Conservation (phyloP, 345 rosid genomes). For the Combretum micranthum region DNA sequence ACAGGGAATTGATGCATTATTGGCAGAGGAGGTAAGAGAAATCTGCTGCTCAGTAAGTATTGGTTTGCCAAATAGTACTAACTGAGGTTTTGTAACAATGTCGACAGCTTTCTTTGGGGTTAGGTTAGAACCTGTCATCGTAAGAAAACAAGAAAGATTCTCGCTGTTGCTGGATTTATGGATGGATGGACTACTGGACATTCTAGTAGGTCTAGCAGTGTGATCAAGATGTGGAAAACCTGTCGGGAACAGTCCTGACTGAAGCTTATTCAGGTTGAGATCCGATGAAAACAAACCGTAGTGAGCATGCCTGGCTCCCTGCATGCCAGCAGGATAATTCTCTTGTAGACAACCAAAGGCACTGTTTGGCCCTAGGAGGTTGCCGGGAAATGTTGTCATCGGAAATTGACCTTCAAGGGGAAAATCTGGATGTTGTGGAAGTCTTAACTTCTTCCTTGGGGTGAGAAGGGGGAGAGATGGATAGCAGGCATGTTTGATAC, state of each 20-base stretch:
- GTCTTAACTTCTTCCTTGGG: slow-evolving; percentile 58
- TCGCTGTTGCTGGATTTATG: slow-evolving; percentile 31
- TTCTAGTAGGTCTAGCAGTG: slow-evolving; percentile 22
- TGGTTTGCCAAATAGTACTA: slow-evolving; percentile 56
- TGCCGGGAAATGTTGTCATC: slow-evolving; percentile 42
- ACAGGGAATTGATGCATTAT: slow-evolving; percentile 21
- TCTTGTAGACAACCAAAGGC: slow-evolving; percentile 48
- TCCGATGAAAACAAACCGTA: slow-evolving; percentile 48
- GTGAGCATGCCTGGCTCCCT: slow-evolving; percentile 95
- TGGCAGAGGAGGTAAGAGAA: slow-evolving; percentile 34
- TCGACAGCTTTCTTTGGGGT: slow-evolving; percentile 27
- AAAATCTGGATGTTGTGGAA: slow-evolving; percentile 51
- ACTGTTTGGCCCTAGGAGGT: slow-evolving; percentile 41
- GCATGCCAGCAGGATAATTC: slow-evolving; percentile 77
- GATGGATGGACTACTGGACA: slow-evolving; percentile 19
- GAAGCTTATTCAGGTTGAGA: slow-evolving; percentile 49
- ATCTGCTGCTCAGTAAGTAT: slow-evolving; percentile 43
- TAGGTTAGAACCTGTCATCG: slow-evolving; percentile 34
- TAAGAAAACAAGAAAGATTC: slow-evolving; percentile 39
- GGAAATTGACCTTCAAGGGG: slow-evolving; percentile 46
- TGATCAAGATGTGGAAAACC: slow-evolving; percentile 29
- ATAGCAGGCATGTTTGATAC: slow-evolving; percentile 62
- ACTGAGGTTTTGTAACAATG: slow-evolving; percentile 35
- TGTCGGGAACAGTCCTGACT: slow-evolving; percentile 28
- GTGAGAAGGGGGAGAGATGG: slow-evolving; percentile 53